A percentile compares a stretch with the other conserved stretches of the same genome.
Conservation (phyloP, 2,329 filamentous ascomycete genomes). For the Aspergillus fischeri region DNA sequence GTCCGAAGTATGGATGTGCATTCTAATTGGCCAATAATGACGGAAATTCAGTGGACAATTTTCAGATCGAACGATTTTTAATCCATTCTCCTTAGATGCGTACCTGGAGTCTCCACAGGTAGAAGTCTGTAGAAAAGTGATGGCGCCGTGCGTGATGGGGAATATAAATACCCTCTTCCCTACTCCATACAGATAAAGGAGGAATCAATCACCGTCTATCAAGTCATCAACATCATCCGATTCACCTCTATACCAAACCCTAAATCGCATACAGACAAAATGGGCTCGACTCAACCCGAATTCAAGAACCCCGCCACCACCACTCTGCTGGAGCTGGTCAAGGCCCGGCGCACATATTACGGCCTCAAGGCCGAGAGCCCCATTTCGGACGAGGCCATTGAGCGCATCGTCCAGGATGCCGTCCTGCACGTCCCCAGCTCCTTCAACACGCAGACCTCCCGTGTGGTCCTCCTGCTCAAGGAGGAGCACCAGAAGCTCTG, state of each 20-base stretch:
- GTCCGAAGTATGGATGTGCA: background rate
- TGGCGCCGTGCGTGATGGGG: no score
- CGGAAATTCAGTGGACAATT: background rate
- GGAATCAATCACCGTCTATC: background rate
- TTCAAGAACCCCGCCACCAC: conserved; percentile 31
- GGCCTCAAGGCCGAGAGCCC: conserved; percentile 30
- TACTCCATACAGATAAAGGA: background rate
- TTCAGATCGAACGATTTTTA: background rate
- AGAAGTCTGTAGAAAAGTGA: background rate
- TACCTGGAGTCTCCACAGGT: background rate
- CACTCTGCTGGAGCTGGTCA: conserved; percentile 28
- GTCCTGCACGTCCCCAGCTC: conserved; percentile 68
- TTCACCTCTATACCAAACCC: no score
- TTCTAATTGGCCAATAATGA: background rate
- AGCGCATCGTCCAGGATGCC: conserved; percentile 34
- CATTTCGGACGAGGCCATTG: conserved; percentile 30
- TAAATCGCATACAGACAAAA: conserved; percentile 18
- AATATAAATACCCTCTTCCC: background rate
- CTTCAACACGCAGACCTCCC: conserved; percentile 84
- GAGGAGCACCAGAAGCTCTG: conserved; percentile 85
- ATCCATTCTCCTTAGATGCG: no score
- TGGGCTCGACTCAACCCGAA: conserved; percentile 31
- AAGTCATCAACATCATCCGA: no score
- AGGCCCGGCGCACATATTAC: conserved; percentile 30
- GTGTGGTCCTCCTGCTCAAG: conserved; percentile 72